phyloP scores from a whole-genome alignment of 306 rosid species.

The Styphnolobium japonicum region DNA sequence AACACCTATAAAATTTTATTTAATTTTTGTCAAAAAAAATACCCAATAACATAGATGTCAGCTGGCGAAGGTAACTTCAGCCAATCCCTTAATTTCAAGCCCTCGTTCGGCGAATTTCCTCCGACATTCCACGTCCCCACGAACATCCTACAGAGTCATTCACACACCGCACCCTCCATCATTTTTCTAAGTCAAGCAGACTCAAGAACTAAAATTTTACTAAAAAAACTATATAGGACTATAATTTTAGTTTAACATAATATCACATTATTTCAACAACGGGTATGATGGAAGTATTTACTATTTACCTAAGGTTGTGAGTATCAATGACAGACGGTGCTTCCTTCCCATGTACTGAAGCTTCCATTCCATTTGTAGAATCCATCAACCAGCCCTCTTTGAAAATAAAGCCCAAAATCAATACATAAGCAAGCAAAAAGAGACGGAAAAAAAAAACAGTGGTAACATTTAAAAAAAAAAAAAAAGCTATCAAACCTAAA shows the following conservation, averaged over 20 bases:
- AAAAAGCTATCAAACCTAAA: neutral
- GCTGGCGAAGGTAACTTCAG: constrained; percentile 49
- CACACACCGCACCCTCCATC: neutral
- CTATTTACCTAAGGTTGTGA: constrained; percentile 49
- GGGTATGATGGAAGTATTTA: constrained; percentile 14
- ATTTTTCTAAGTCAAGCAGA: neutral
- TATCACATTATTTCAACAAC: neutral
- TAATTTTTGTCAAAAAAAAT: no score
- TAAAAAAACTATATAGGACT: neutral
- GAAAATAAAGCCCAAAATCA: neutral
- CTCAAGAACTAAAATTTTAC: neutral
- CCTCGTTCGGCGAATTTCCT: constrained; percentile 61
- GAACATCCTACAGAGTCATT: constrained; percentile 38
- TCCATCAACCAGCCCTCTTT: constrained; percentile 48
- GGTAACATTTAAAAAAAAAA: neutral
- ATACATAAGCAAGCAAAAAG: neutral
- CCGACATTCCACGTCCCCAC: constrained; percentile 90
- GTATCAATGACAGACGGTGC: constrained; percentile 20
- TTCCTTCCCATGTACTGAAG: constrained; percentile 24
- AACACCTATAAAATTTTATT: no score
- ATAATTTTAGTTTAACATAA: neutral
- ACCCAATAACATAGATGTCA: constrained; percentile 74
- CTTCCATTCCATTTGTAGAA: constrained; percentile 5
- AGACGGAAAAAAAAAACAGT: neutral
- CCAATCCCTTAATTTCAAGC: constrained; percentile 62